Percentiles rank a stretch among this genome's conserved stretches.
Evolutionary conservation across 2,329 filamentous ascomycete genomes (phyloP).

Genomic region (Xylariaceae sp.): DNA sequence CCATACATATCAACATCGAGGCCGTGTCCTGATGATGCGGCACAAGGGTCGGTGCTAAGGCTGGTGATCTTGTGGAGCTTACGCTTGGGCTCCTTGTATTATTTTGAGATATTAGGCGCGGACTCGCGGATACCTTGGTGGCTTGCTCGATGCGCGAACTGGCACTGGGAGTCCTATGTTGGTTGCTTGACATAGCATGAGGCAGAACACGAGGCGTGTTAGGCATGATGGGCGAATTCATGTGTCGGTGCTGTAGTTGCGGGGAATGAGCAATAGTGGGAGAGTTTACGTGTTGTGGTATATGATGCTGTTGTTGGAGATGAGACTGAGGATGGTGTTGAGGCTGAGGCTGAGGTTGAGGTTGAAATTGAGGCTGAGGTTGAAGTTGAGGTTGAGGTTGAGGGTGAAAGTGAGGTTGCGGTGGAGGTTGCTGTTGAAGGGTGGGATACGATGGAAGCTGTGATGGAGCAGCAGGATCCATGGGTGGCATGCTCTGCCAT

Average conservation of each 20-base stretch:
- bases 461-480: constrained; percentile 11
- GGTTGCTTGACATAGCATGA: constrained; percentile 22
- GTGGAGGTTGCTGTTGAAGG: constrained; percentile 5
- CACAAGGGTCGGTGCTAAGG: constrained; percentile 35
- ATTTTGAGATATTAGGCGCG: constrained; percentile 27
- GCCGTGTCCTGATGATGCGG: constrained; percentile 46
- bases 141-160: constrained; percentile 26
- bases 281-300: constrained; percentile 24
- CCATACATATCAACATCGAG: constrained; percentile 61
- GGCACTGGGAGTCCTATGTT: constrained; percentile 21
- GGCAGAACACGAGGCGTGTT: constrained; percentile 28
- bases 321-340: constrained; percentile 28
- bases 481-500: constrained; percentile 18
- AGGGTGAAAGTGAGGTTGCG: constrained; percentile 33
- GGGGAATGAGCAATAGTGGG: constrained; percentile 26
- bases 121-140: constrained; percentile 31
- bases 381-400: constrained; percentile 31
- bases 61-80: constrained; percentile 31
- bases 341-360: constrained; percentile 21
- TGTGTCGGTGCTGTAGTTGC: constrained; percentile 22
- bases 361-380: constrained; percentile 23
- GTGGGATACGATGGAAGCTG: constrained; percentile 9
- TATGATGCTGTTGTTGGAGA: constrained; percentile 28
- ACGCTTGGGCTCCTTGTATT: constrained; percentile 32
- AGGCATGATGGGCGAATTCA: constrained; percentile 25